phyloP scores from a whole-genome alignment of 805 yeast species.

The Starmerella roubikii region DNA sequence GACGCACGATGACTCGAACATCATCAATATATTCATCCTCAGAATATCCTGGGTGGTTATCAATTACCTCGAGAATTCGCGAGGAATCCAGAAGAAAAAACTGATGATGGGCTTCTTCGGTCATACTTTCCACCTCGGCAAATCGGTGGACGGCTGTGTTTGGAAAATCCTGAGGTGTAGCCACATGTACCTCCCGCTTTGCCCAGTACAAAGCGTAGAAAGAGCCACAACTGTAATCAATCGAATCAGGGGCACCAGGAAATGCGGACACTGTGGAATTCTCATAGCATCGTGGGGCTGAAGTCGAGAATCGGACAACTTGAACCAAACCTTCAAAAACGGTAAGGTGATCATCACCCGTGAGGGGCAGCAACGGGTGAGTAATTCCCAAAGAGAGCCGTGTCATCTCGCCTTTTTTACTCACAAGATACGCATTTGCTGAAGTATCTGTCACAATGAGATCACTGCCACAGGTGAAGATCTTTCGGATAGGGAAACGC shows the following conservation, averaged over 20 bases:
- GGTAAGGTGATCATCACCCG: too few species aligned
- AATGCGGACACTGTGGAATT: too few species aligned
- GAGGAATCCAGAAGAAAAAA: neutral
- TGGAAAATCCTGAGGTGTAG: neutral
- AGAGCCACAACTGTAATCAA: neutral
- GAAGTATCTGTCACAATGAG: neutral
- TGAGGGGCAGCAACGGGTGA: too few species aligned
- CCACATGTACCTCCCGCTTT: neutral
- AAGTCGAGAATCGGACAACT: too few species aligned
- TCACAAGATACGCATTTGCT: neutral
- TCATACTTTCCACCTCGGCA: neutral
- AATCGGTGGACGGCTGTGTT: neutral
- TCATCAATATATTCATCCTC: conserved; percentile 1
- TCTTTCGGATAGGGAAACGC: neutral
- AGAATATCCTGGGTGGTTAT: neutral
- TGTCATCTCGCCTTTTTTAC: neutral
- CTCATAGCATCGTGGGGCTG: too few species aligned
- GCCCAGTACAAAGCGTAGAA: neutral
- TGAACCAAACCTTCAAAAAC: too few species aligned
- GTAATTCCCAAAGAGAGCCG: neutral
- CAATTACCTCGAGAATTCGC: neutral
- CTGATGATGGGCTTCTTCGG: neutral
- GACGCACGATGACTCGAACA: neutral
- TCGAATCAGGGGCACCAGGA: too few species aligned
- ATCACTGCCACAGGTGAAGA: neutral